Evolutionary conservation across 257 asterid genomes (phyloP), one percentile per base, ranked within the genome.

Genomic region (Linaria vulgaris): DNA sequence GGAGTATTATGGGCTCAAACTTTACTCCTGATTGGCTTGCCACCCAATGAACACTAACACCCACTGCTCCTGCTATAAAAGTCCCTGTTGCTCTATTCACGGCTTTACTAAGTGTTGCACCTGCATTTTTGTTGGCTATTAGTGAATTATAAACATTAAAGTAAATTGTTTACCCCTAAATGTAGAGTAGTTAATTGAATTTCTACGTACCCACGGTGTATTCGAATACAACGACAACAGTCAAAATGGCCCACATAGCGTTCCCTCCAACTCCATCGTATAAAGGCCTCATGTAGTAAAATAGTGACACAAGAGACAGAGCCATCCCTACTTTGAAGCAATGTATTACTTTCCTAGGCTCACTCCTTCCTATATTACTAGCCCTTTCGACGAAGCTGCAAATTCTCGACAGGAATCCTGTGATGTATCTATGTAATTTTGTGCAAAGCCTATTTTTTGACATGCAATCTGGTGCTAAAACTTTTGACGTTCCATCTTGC

Each of bases 171-270:
- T n/a, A n/a, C n/a, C n/a, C n/a, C n/a, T n/a, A 9, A 2, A 7
- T 17, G 4, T n/a, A 14, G 0, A 67, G n/a, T 25, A 1, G 11
- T 3, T 9, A 0, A 7, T 1, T 1, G 9, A 34, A 34, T 4
- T 14, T 12, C 22, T 30, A 75, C 91, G 1, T 69, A 86, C 96
- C 96, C 2, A 87, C 95, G 5, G 88, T 83, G 75, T 87, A 90
- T 56, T 90, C 97, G 39, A 75, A 90, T 25, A 85, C 95, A n/a
- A 85, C 96, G 12, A 90, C 95, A 12, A 90, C 97, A 0, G 97
- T 90, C 90, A 90, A 81, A 41, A 90, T 80, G 3, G 97, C 96
- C 97, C 97, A 90, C 82, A 90, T 87, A 39, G 94, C 96, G 69
- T 74, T 85, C 41, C 91, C 91, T 50, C 96, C 97, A 41, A 90